Evolutionary conservation across 345 rosid genomes (phyloP).

Genomic region (Acer saccharum): DNA sequence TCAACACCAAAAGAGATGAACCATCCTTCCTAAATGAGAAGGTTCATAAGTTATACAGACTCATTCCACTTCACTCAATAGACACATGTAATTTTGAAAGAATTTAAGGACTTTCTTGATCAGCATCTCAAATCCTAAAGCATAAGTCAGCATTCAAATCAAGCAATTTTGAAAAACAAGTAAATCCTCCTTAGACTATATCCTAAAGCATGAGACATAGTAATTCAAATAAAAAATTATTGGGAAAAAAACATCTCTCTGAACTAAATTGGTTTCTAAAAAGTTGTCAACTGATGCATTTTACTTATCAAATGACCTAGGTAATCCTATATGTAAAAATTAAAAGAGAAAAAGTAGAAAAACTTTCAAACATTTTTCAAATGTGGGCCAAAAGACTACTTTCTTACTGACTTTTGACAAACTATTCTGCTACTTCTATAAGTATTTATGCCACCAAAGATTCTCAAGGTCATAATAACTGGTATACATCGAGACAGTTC

Average conservation of each 20-base stretch:
- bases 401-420: background rate
- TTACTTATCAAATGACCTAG: no score
- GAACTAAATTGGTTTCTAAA: background rate
- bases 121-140: slow-evolving; percentile 1
- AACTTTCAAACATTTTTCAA: background rate
- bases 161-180: background rate
- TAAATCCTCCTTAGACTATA: background rate
- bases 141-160: background rate
- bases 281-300: background rate
- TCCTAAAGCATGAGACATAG: background rate
- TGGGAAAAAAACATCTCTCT: background rate
- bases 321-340: no score
- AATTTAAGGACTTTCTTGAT: background rate
- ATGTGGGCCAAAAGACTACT: background rate
- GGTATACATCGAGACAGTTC: background rate
- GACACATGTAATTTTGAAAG: background rate
- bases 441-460: background rate
- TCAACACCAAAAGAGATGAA: slow-evolving; percentile 22
- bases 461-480: background rate
- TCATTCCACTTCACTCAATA: background rate
- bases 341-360: no score
- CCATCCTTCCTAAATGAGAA: slow-evolving; percentile 1
- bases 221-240: background rate
- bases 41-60: slow-evolving; percentile 1
- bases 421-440: background rate